Conservation (phyloP, 257 asterid species). For the Hygrophila difformis region DNA sequence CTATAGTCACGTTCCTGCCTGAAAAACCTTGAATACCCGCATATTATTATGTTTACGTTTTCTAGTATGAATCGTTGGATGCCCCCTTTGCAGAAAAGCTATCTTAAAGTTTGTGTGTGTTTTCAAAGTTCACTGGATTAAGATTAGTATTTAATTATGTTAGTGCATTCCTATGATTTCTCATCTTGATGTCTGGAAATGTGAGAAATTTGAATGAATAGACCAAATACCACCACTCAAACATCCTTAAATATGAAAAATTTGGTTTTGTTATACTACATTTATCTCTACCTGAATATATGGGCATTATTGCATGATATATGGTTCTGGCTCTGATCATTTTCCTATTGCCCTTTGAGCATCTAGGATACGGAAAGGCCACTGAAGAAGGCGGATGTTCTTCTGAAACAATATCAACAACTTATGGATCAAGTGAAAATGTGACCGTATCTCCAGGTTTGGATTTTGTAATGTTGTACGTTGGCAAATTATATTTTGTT, state of each 20-base stretch:
- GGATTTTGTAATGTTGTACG: background rate
- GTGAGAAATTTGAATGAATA: too few species aligned
- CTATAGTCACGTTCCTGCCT: background rate
- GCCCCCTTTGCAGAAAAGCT: background rate
- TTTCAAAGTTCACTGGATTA: too few species aligned
- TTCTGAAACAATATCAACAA: slow-evolving; percentile 17
- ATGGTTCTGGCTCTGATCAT: slow-evolving; percentile 13
- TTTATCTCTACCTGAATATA: slow-evolving; percentile 1
- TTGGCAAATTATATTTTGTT: background rate
- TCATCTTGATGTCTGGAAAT: too few species aligned
- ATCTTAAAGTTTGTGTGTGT: too few species aligned
- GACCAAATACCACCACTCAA: too few species aligned
- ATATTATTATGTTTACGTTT: background rate
- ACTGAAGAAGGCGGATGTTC: slow-evolving; percentile 20
- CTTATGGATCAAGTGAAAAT: slow-evolving; percentile 13
- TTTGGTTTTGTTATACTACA: background rate
- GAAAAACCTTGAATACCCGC: background rate
- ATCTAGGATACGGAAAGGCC: slow-evolving; percentile 18
- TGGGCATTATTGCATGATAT: slow-evolving; percentile 3
- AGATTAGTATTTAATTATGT: too few species aligned
- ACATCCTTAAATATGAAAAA: too few species aligned
- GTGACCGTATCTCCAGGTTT: slow-evolving; percentile 12
- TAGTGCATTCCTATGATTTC: too few species aligned
- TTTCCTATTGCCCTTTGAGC: slow-evolving; percentile 18
- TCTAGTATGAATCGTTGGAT: background rate